phyloP scores from a whole-genome alignment of 2,329 filamentous ascomycete species.

The Bipolaris victoriae region DNA sequence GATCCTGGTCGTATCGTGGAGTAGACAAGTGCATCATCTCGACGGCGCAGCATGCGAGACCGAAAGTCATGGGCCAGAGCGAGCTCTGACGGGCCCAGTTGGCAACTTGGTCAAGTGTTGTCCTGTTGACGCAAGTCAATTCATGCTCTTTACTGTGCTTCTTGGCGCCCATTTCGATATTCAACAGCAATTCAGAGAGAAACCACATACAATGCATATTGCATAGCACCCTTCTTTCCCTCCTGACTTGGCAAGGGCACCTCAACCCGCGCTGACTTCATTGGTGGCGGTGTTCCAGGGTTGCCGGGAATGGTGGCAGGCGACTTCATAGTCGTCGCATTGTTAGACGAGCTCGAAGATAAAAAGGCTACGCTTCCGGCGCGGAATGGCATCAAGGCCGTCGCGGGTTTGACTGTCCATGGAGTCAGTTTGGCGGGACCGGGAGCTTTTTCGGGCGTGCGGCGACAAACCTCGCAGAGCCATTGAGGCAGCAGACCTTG shows the following conservation, averaged over 20 bases:
- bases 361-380: constrained; percentile 66
- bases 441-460: constrained; percentile 21
- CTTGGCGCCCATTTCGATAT: background rate
- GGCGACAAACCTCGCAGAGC: constrained; percentile 59
- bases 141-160: background rate
- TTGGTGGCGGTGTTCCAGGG: constrained; percentile 58
- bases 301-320: constrained; percentile 60
- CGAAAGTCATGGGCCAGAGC: constrained; percentile 92
- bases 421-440: constrained; percentile 36
- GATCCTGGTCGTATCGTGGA: constrained; percentile 90
- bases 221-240: constrained; percentile 76
- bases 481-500: constrained; percentile 60
- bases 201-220: constrained; percentile 80
- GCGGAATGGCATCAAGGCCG: constrained; percentile 68
- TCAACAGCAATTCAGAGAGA: background rate
- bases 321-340: constrained; percentile 64
- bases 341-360: constrained; percentile 68
- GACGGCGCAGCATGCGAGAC: constrained; percentile 86
- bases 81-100: constrained; percentile 89
- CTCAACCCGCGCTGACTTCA: constrained; percentile 67
- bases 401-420: constrained; percentile 67
- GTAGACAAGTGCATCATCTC: constrained; percentile 96
- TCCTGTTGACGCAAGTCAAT: constrained; percentile 57
- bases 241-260: constrained; percentile 80
- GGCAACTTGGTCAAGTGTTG: constrained; percentile 79